phyloP scores from a whole-genome alignment of 2,329 filamentous ascomycete genomes.

The Colletotrichum filicis region DNA sequence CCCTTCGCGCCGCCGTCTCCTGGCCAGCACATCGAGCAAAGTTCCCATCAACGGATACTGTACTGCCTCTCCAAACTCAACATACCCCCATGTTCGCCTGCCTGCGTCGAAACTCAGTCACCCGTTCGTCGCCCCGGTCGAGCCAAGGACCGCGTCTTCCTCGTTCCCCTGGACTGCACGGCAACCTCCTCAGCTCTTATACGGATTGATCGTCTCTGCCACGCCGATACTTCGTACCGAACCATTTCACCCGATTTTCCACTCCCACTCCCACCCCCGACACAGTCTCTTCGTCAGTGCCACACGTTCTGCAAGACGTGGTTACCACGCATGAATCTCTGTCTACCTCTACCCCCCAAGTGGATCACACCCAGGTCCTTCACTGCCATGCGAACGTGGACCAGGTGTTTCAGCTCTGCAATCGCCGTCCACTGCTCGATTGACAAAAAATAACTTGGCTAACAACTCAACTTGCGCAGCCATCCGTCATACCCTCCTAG shows the following conservation, averaged over 20 bases:
- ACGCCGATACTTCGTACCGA: conserved; percentile 2
- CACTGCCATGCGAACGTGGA: conserved; percentile 34
- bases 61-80: conserved; percentile 27
- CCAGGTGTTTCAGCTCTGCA: conserved; percentile 36
- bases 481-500: conserved; percentile 27
- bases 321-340: conserved; percentile 34
- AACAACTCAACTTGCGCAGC: conserved; percentile 32
- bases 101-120: conserved; percentile 19
- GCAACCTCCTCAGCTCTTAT: conserved; percentile 11
- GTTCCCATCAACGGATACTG: conserved; percentile 24
- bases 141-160: conserved; percentile 3
- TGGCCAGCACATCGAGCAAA: conserved; percentile 2
- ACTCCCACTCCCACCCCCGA: not conserved
- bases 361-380: conserved; percentile 34
- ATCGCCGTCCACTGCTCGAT: conserved; percentile 16
- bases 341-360: conserved; percentile 29
- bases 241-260: conserved; percentile 2
- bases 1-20: conserved; percentile 12
- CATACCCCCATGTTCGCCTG: conserved; percentile 27
- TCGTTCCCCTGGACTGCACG: conserved; percentile 17
- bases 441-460: conserved; percentile 16
- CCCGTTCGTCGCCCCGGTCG: conserved; percentile 9
- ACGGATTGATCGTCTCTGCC: conserved; percentile 15
- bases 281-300: conserved; percentile 12
- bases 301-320: conserved; percentile 23